These are phyloP conservation scores for Penicillium sp. DNA, from an alignment of 2,329 filamentous ascomycete species.

Conservation along the genomic window DNA sequence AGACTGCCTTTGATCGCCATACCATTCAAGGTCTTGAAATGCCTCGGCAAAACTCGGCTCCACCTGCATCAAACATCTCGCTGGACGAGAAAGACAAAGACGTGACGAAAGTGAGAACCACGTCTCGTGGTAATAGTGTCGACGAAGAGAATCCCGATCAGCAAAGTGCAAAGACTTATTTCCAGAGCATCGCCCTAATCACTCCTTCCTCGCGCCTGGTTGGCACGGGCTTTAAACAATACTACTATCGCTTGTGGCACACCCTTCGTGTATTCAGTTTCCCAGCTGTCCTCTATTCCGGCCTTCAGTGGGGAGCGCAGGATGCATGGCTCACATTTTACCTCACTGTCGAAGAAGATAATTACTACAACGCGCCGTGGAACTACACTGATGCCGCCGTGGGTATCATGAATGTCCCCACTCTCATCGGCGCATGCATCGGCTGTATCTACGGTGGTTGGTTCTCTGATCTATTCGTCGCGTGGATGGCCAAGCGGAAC, in stretches of 20 bases:
- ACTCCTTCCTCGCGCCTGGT: conserved; percentile 55
- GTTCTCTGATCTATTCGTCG: conserved; percentile 55
- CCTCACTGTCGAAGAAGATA: conserved; percentile 57
- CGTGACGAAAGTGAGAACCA: not conserved
- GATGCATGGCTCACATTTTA: conserved; percentile 62
- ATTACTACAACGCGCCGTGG: conserved; percentile 55
- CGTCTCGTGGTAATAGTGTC: not conserved
- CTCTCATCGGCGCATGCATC: conserved; percentile 46
- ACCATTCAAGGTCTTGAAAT: conserved; percentile 8
- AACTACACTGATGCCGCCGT: conserved; percentile 55
- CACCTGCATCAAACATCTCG: not conserved
- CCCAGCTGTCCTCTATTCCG: conserved; percentile 57
- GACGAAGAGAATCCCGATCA: conserved; percentile 17
- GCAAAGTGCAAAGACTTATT: conserved; percentile 49
- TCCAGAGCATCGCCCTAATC: conserved; percentile 55
- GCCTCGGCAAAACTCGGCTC: conserved; percentile 9
- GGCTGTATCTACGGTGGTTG: conserved; percentile 59
- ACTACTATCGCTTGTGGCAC: conserved; percentile 53
- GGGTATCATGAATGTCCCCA: conserved; percentile 57
- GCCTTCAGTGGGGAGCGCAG: conserved; percentile 59
- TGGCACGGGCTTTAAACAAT: conserved; percentile 56
- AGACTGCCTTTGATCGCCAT: conserved; percentile 41
- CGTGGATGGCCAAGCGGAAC: conserved; percentile 55
- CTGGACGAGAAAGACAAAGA: conserved; percentile 3
- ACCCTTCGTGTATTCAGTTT: conserved; percentile 58